Evolutionary conservation across 441 rosid species (phyloP).

Genomic region (Populus hybrid): DNA sequence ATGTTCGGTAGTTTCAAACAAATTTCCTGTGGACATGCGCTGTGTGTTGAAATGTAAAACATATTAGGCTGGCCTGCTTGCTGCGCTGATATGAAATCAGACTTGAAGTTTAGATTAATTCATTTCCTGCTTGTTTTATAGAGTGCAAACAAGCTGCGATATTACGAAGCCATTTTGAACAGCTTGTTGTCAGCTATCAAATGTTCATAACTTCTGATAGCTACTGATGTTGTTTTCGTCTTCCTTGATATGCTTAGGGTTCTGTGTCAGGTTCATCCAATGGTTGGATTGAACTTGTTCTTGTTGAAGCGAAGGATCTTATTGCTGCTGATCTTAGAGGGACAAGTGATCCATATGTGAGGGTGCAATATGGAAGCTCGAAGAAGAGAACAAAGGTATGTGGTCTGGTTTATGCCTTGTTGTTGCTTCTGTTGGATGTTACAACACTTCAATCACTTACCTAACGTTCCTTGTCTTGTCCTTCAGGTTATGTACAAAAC

Average conservation of each 20-base stretch:
- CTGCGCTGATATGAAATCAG: neutral
- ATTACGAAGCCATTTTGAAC: too few relatives aligned
- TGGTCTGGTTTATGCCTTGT: neutral
- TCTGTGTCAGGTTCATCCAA: slow-evolving; percentile 35
- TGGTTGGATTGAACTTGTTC: slow-evolving; percentile 86
- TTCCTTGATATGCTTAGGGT: slow-evolving; percentile 33
- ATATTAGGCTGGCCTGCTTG: neutral
- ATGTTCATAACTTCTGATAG: neutral
- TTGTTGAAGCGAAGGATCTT: slow-evolving; percentile 84
- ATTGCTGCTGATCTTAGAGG: slow-evolving; percentile 95
- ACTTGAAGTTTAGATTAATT: neutral
- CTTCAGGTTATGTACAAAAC: slow-evolving; percentile 74
- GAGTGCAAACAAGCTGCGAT: too few relatives aligned
- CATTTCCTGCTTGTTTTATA: neutral
- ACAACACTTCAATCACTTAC: neutral
- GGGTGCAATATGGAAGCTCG: slow-evolving; percentile 81
- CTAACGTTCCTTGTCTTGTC: slow-evolving; percentile 12
- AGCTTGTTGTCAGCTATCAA: too few relatives aligned
- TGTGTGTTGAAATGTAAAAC: neutral
- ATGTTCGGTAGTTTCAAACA: neutral
- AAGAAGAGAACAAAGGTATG: slow-evolving; percentile 86
- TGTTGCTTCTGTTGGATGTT: neutral
- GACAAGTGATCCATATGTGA: slow-evolving; percentile 96
- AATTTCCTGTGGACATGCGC: neutral
- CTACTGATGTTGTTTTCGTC: neutral